A percentile compares a stretch with the other conserved stretches of the same genome.
phyloP scores from a whole-genome alignment of 2,329 filamentous ascomycete genomes.

The Balansia obtecta region DNA sequence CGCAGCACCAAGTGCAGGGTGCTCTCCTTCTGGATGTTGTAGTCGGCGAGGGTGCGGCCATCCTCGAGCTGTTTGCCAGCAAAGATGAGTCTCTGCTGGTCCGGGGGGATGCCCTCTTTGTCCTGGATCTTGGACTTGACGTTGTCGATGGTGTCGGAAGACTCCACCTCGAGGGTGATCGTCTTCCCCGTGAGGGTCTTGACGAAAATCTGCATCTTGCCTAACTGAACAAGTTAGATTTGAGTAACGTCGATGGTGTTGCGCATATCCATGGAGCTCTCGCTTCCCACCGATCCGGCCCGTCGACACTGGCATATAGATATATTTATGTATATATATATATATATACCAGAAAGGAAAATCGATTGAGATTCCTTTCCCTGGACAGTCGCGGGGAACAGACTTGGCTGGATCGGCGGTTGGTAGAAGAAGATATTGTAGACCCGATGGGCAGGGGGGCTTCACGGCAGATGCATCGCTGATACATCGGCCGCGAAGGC shows the following conservation, averaged over 20 bases:
- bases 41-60: slow-evolving; percentile 96
- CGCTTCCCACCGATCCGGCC: not conserved
- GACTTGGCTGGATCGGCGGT: slow-evolving; percentile 8
- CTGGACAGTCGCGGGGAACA: not conserved
- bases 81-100: slow-evolving; percentile 99
- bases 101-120: slow-evolving; percentile 99
- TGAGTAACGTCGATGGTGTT: slow-evolving; percentile 1
- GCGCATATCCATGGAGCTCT: not conserved
- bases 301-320: not conserved
- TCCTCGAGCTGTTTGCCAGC: slow-evolving; percentile 99
- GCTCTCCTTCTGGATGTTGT: slow-evolving; percentile 99
- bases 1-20: slow-evolving; percentile 97
- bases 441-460: slow-evolving; percentile 8
- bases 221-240: slow-evolving; percentile 35
- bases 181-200: slow-evolving; percentile 97
- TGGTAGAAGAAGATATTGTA: slow-evolving; percentile 4
- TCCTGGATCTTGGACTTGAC: slow-evolving; percentile 98
- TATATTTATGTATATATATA: not conserved
- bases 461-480: slow-evolving; percentile 20
- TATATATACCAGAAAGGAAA: not conserved
- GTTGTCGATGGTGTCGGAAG: slow-evolving; percentile 99
- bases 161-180: slow-evolving; percentile 99
- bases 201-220: slow-evolving; percentile 69
- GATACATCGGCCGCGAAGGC: slow-evolving; percentile 17
- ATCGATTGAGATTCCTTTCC: not conserved